Conservation (phyloP, 495 filamentous ascomycete genomes). For the Astrocystis sublimbata region DNA sequence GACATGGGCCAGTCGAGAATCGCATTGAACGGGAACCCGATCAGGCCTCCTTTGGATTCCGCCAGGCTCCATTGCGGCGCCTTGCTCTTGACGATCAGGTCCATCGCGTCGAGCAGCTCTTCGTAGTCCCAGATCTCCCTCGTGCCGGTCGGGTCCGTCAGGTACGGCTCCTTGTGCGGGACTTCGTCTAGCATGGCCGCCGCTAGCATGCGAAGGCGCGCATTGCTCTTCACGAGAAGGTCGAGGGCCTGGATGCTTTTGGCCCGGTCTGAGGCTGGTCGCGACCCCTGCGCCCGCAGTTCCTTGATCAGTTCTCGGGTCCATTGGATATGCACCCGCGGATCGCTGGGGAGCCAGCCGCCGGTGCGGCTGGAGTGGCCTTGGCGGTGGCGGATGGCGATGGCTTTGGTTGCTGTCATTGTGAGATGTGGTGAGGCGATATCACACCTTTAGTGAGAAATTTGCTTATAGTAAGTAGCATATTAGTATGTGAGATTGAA, state of each 20-base stretch:
- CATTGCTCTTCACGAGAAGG: slow-evolving; percentile 28
- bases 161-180: slow-evolving; percentile 48
- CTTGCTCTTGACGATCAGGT: slow-evolving; percentile 50
- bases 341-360: neutral
- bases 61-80: slow-evolving; percentile 57
- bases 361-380: neutral
- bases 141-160: slow-evolving; percentile 46
- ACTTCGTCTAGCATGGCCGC: slow-evolving; percentile 58
- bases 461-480: neutral
- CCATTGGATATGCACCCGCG: slow-evolving; percentile 1
- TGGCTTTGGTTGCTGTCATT: neutral
- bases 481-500: too few species aligned
- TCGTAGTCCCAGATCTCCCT: slow-evolving; percentile 39
- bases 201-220: slow-evolving; percentile 34
- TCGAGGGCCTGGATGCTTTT: slow-evolving; percentile 22
- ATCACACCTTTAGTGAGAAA: neutral
- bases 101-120: slow-evolving; percentile 55
- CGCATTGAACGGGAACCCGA: slow-evolving; percentile 41
- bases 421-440: neutral
- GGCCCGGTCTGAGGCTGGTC: neutral
- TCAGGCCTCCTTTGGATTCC: slow-evolving; percentile 20
- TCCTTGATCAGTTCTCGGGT: neutral
- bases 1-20: slow-evolving; percentile 65
- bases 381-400: neutral
- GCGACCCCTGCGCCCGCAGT: neutral